A percentile compares a stretch with the other conserved stretches of the same genome.
phyloP scores from a whole-genome alignment of 805 yeast genomes.

The Pachysolen tannophilus region DNA sequence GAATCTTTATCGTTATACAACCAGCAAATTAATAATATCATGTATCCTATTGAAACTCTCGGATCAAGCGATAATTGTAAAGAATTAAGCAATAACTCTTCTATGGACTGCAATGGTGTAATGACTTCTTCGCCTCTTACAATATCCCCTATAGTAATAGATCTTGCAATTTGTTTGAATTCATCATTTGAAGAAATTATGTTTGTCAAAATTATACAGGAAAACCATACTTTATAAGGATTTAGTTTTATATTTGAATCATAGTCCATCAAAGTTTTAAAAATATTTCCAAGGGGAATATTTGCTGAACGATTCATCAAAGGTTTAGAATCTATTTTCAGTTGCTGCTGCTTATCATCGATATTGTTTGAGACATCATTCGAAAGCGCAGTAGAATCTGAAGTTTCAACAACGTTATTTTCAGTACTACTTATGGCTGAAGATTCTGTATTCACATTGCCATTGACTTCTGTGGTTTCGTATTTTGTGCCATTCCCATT shows the following conservation, averaged over 20 bases:
- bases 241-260: conserved; percentile 66
- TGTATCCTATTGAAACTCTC: conserved; percentile 68
- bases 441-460: conserved; percentile 1
- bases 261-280: conserved; percentile 65
- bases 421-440: conserved; percentile 3
- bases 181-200: conserved; percentile 50
- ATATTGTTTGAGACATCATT: neutral
- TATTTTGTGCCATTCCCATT: conserved; percentile 1
- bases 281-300: conserved; percentile 48
- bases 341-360: neutral
- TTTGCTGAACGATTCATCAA: conserved; percentile 8
- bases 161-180: conserved; percentile 37
- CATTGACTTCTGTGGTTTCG: conserved; percentile 2
- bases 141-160: conserved; percentile 50
- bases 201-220: conserved; percentile 55
- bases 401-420: conserved; percentile 6
- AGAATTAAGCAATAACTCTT: conserved; percentile 64
- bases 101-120: conserved; percentile 63
- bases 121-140: conserved; percentile 62
- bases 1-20: conserved; percentile 70
- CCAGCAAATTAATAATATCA: conserved; percentile 70
- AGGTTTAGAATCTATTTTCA: neutral
- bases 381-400: neutral
- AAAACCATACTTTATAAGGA: conserved; percentile 85
- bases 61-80: conserved; percentile 51